Conservation (phyloP, 2,329 filamentous ascomycete genomes). For the Colletotrichum magnum region DNA sequence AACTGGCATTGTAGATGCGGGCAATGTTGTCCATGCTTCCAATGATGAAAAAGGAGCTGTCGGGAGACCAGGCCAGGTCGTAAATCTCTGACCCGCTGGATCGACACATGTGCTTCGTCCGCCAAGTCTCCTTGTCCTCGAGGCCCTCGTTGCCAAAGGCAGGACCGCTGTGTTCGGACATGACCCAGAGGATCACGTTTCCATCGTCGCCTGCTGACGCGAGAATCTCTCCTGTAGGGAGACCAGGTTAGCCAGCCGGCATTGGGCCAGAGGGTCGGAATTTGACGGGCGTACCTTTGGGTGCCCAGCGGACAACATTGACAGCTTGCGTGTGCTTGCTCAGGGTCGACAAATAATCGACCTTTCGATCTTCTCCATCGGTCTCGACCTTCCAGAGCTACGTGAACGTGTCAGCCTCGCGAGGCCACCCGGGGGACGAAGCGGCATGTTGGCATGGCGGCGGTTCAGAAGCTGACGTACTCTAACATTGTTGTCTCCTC, state of each 20-base stretch:
- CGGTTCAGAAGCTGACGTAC: constrained; percentile 63
- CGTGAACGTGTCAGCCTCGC: constrained; percentile 28
- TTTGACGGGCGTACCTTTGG: constrained; percentile 75
- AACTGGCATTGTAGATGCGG: constrained; percentile 94
- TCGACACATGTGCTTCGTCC: constrained; percentile 97
- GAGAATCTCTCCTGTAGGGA: constrained; percentile 83
- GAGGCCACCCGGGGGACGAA: constrained; percentile 1
- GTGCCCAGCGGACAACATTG: constrained; percentile 97
- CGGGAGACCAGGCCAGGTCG: constrained; percentile 98
- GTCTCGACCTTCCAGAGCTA: constrained; percentile 93
- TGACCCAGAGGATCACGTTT: constrained; percentile 96
- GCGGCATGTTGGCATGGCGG: constrained; percentile 15
- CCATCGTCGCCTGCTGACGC: constrained; percentile 97
- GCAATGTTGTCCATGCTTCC: constrained; percentile 99
- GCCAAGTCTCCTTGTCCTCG: constrained; percentile 97
- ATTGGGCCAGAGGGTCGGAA: neutral
- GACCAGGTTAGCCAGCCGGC: neutral
- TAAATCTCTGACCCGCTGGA: constrained; percentile 97
- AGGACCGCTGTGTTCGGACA: constrained; percentile 80
- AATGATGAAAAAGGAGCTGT: constrained; percentile 95
- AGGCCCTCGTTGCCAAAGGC: constrained; percentile 85
- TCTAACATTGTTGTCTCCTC: constrained; percentile 96
- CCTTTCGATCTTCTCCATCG: constrained; percentile 87
- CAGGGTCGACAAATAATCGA: constrained; percentile 92
- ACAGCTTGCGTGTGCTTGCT: constrained; percentile 96